These are phyloP conservation scores for Alternaria rosae DNA, from an alignment of 2,329 filamentous ascomycete genomes.

Conservation along the genomic window DNA sequence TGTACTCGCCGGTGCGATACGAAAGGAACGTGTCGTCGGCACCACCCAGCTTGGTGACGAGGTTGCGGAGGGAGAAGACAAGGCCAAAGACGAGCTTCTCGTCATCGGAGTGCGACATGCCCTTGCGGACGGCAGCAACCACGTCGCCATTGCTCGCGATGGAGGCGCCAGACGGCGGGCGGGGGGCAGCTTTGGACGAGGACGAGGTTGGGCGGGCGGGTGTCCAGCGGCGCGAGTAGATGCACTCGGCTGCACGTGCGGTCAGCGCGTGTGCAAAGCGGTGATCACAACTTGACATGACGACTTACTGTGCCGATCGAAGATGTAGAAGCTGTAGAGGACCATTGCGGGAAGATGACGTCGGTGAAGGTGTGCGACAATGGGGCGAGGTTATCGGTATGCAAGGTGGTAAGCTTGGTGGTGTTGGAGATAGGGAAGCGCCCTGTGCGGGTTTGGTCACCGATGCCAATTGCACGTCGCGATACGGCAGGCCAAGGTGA, in stretches of 20 bases:
- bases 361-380: background rate
- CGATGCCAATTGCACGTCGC: conserved; percentile 1
- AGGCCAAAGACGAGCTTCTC: conserved; percentile 98
- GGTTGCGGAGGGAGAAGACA: conserved; percentile 94
- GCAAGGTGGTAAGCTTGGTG: background rate
- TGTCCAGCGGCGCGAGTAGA: conserved; percentile 90
- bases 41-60: conserved; percentile 93
- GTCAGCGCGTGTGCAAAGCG: conserved; percentile 20
- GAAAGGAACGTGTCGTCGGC: conserved; percentile 91
- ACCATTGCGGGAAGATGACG: conserved; percentile 66
- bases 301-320: conserved; percentile 90
- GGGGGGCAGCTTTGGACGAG: conserved; percentile 52
- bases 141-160: conserved; percentile 54
- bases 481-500: background rate
- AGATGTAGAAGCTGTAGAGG: conserved; percentile 98
- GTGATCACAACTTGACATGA: background rate
- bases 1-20: conserved; percentile 93
- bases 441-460: background rate
- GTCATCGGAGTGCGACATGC: conserved; percentile 74
- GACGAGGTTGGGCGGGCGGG: conserved; percentile 56
- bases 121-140: conserved; percentile 42
- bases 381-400: background rate
- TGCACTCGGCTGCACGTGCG: conserved; percentile 79
- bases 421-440: conserved; percentile 6
- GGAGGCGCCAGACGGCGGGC: conserved; percentile 59